Conservation (phyloP, 129 eudicot species). For the Lactuca sativa region DNA sequence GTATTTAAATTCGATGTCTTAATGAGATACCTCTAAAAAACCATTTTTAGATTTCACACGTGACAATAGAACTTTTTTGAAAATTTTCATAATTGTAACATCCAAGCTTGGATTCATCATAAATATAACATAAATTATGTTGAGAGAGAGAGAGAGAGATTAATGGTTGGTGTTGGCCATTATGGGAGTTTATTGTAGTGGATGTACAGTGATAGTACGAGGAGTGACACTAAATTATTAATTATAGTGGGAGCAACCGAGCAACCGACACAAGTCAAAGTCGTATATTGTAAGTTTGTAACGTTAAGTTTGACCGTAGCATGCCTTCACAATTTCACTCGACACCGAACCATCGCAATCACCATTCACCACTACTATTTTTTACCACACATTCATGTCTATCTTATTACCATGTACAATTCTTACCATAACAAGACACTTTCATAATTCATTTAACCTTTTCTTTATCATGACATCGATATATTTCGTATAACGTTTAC, state of each 20-base stretch:
- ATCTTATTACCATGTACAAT: not conserved
- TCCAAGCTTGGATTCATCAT: too few relatives aligned
- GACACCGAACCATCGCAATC: conserved; percentile 13
- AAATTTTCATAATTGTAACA: too few relatives aligned
- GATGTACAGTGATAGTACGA: conserved; percentile 9
- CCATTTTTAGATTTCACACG: too few relatives aligned
- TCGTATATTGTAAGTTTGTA: conserved; percentile 9
- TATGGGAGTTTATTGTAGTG: conserved; percentile 24
- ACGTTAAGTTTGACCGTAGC: not conserved
- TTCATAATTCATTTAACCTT: not conserved
- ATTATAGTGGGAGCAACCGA: not conserved
- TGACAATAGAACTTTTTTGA: too few relatives aligned
- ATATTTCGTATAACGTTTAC: too few relatives aligned
- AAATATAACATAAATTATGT: too few relatives aligned
- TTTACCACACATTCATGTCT: conserved; percentile 18
- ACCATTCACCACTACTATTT: not conserved
- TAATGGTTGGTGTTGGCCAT: conserved; percentile 24
- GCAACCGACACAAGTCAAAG: conserved; percentile 17
- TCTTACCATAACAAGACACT: not conserved
- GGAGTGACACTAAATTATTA: not conserved
- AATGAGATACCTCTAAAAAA: too few relatives aligned
- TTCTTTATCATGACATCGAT: not conserved
- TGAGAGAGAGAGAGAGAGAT: too few relatives aligned
- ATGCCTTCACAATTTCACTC: too few relatives aligned
- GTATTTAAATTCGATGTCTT: too few relatives aligned